Conservation (phyloP, 306 rosid species). For the Biancaea sappan region DNA sequence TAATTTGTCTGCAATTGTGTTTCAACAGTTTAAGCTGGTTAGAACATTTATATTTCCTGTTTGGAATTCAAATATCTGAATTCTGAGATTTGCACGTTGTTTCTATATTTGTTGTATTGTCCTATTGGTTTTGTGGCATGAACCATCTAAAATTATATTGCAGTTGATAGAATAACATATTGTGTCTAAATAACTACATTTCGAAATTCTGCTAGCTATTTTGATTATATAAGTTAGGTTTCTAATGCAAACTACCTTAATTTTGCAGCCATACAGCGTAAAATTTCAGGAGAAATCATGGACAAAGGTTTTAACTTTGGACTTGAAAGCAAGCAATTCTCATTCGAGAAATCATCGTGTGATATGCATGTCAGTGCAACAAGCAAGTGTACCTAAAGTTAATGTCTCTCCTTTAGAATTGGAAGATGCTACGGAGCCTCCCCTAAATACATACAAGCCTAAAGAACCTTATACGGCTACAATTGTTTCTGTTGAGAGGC, state of each 20-base stretch:
- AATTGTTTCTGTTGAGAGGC: constrained; percentile 90
- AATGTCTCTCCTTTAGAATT: constrained; percentile 66
- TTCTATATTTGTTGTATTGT: neutral
- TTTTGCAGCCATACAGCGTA: constrained; percentile 57
- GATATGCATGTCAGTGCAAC: constrained; percentile 88
- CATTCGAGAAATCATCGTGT: constrained; percentile 45
- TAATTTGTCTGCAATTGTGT: neutral
- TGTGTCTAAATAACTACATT: constrained; percentile 6
- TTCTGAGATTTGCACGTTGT: constrained; percentile 1
- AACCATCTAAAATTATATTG: neutral
- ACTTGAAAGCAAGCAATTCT: constrained; percentile 51
- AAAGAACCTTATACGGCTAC: constrained; percentile 91
- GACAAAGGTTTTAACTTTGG: constrained; percentile 50
- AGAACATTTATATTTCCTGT: neutral
- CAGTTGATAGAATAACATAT: neutral
- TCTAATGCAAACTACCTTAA: constrained; percentile 23
- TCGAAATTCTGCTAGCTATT: constrained; percentile 18
- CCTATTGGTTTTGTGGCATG: neutral
- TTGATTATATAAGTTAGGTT: constrained; percentile 19
- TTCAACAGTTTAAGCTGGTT: neutral
- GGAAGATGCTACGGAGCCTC: constrained; percentile 78
- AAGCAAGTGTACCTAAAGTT: constrained; percentile 74
- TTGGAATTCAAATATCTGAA: neutral
- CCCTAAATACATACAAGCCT: constrained; percentile 80
- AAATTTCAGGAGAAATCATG: constrained; percentile 62